phyloP scores from a whole-genome alignment of 2,329 filamentous ascomycete species.

The Tolypocladium album region DNA sequence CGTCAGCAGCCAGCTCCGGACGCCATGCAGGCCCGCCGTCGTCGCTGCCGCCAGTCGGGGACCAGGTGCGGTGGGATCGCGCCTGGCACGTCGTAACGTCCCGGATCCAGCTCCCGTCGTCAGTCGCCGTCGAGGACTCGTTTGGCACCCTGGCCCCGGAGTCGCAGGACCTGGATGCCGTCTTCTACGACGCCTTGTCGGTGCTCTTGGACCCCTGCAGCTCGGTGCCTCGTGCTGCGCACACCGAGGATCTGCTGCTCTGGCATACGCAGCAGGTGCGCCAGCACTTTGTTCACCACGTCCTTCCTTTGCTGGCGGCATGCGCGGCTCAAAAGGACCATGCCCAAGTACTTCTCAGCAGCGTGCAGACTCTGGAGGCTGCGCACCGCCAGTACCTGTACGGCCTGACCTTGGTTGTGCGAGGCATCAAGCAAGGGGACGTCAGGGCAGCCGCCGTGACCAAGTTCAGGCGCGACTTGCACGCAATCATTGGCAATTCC shows the following conservation, averaged over 20 bases:
- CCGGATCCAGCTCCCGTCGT: slow-evolving; percentile 43
- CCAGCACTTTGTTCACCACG: slow-evolving; percentile 48
- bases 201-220: slow-evolving; percentile 38
- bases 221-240: slow-evolving; percentile 35
- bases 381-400: slow-evolving; percentile 47
- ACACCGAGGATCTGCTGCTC: slow-evolving; percentile 44
- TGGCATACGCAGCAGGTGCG: slow-evolving; percentile 54
- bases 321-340: slow-evolving; percentile 31
- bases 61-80: slow-evolving; percentile 48
- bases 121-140: slow-evolving; percentile 42
- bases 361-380: slow-evolving; percentile 47
- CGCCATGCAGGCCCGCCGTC: slow-evolving; percentile 8
- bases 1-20: slow-evolving; percentile 6
- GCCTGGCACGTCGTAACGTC: slow-evolving; percentile 54
- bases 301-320: slow-evolving; percentile 42
- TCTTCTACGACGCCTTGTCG: slow-evolving; percentile 41
- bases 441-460: slow-evolving; percentile 25
- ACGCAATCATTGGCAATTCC: slow-evolving; percentile 55
- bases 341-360: slow-evolving; percentile 37
- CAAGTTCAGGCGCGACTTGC: slow-evolving; percentile 50
- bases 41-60: slow-evolving; percentile 18
- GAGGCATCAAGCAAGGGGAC: slow-evolving; percentile 30
- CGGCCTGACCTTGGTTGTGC: slow-evolving; percentile 39
- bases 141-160: slow-evolving; percentile 36
- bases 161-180: slow-evolving; percentile 29